These are phyloP conservation scores for Corynascus novoguineensis DNA, from an alignment of 495 filamentous ascomycete genomes.

Conservation along the genomic window DNA sequence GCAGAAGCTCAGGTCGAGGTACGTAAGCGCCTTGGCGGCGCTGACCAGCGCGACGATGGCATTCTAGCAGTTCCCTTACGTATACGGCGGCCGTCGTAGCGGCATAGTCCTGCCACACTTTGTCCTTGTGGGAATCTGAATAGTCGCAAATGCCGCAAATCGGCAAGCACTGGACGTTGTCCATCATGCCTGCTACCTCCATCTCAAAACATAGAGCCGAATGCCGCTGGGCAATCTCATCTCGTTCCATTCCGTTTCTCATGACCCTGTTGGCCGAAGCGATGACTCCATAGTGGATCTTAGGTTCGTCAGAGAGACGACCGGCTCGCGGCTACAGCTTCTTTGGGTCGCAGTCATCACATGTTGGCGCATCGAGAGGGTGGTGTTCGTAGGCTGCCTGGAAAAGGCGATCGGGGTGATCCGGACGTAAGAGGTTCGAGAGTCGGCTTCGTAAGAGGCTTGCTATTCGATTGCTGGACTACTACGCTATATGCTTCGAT, in stretches of 20 bases:
- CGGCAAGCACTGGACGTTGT: slow-evolving; percentile 25
- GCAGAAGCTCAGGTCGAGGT: slow-evolving; percentile 93
- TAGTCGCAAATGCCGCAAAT: slow-evolving; percentile 41
- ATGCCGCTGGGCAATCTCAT: slow-evolving; percentile 23
- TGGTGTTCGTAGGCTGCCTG: slow-evolving; percentile 12
- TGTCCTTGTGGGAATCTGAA: slow-evolving; percentile 37
- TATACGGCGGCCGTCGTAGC: slow-evolving; percentile 32
- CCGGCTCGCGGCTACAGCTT: slow-evolving; percentile 8
- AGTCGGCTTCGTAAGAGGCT: slow-evolving; percentile 13
- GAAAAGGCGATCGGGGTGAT: slow-evolving; percentile 9
- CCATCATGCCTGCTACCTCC: slow-evolving; percentile 21
- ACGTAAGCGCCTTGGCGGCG: slow-evolving; percentile 76
- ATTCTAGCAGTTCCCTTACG: slow-evolving; percentile 40
- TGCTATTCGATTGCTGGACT: slow-evolving; percentile 3
- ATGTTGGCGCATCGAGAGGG: slow-evolving; percentile 6
- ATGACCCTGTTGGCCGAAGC: slow-evolving; percentile 40
- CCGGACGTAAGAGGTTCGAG: slow-evolving; percentile 4
- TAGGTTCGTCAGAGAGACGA: slow-evolving; percentile 12
- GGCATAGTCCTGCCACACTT: slow-evolving; percentile 36
- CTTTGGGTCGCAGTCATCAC: slow-evolving; percentile 6
- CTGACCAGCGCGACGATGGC: slow-evolving; percentile 87
- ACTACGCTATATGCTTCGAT: slow-evolving; percentile 4
- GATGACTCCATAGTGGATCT: slow-evolving; percentile 37
- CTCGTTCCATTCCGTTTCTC: slow-evolving; percentile 29
- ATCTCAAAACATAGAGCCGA: slow-evolving; percentile 31